Evolutionary conservation across 306 rosid genomes (phyloP).

Genomic region (Abrus pulchellus): DNA sequence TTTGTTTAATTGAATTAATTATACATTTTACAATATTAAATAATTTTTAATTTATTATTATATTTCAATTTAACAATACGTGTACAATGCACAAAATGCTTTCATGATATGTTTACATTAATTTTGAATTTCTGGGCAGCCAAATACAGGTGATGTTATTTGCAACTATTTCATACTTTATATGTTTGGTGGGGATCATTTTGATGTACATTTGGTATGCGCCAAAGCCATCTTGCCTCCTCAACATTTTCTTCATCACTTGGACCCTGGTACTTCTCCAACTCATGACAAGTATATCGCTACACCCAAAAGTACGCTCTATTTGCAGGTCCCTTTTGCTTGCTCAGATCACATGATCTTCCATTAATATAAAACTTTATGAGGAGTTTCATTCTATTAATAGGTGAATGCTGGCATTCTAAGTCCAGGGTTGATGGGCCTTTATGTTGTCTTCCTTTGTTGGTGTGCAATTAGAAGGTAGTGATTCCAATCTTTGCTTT

Average conservation of each 20-base stretch:
- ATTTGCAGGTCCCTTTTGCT: not conserved
- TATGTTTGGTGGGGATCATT: slow-evolving; percentile 81
- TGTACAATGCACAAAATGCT: not conserved
- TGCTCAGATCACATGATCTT: slow-evolving; percentile 20
- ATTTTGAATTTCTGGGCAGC: slow-evolving; percentile 57
- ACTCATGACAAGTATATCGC: slow-evolving; percentile 93
- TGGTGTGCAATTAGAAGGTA: slow-evolving; percentile 98
- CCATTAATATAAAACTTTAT: slow-evolving; percentile 19
- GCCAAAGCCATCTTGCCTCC: slow-evolving; percentile 86
- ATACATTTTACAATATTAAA: not conserved
- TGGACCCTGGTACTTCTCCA: slow-evolving; percentile 93
- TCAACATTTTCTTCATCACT: slow-evolving; percentile 91
- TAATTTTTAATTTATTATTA: not conserved
- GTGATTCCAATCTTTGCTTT: slow-evolving; percentile 28
- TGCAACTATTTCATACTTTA: slow-evolving; percentile 74
- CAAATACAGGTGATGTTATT: slow-evolving; percentile 80
- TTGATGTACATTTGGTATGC: slow-evolving; percentile 96
- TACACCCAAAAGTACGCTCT: slow-evolving; percentile 83
- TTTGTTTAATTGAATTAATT: not conserved
- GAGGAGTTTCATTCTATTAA: slow-evolving; percentile 21
- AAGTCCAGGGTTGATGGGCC: slow-evolving; percentile 96
- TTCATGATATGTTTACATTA: not conserved
- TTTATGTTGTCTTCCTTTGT: slow-evolving; percentile 92
- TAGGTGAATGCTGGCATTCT: slow-evolving; percentile 90
- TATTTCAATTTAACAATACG: not conserved